Percentiles rank a stretch among this genome's conserved stretches.
phyloP scores from a whole-genome alignment of 352 stramenopile genomes.

The Thraustochytrium striatum region DNA sequence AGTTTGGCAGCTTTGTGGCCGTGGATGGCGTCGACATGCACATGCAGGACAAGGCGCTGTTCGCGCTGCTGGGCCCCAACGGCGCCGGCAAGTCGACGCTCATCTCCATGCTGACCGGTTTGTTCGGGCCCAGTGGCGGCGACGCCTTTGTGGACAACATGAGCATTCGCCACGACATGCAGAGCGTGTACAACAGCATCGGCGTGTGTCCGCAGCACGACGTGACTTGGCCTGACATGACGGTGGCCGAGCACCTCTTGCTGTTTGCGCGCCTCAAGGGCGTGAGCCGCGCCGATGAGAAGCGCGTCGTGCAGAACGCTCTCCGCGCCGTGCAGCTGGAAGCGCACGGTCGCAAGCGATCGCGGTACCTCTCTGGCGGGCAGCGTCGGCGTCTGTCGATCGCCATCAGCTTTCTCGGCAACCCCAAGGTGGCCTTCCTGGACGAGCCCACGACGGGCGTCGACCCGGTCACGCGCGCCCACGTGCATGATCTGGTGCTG shows the following conservation, averaged over 20 bases:
- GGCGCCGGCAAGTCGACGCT: conserved; percentile 8
- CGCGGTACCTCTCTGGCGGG: conserved; percentile 62
- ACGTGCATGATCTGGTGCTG: background rate
- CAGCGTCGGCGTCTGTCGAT: conserved; percentile 76
- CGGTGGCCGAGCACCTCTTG: conserved; percentile 84
- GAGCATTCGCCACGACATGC: conserved; percentile 68
- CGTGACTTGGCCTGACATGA: conserved; percentile 87
- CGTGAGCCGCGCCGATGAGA: conserved; percentile 50
- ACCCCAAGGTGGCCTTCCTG: conserved; percentile 57
- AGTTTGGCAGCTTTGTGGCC: conserved; percentile 16
- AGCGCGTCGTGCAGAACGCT: background rate
- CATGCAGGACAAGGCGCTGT: background rate
- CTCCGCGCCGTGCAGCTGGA: background rate
- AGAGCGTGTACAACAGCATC: no score
- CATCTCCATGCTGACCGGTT: background rate
- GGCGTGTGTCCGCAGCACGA: conserved; percentile 93
- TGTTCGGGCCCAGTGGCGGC: background rate
- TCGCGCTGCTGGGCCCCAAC: background rate
- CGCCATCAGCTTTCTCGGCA: conserved; percentile 66
- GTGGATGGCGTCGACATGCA: background rate
- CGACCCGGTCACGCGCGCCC: conserved; percentile 52
- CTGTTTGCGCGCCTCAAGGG: conserved; percentile 86
- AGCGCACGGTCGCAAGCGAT: background rate
- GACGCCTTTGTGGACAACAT: conserved; percentile 61
- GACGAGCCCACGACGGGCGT: conserved; percentile 62